Conservation (phyloP, 768 basidiomycete species). For the Punctularia strigosozonata region DNA sequence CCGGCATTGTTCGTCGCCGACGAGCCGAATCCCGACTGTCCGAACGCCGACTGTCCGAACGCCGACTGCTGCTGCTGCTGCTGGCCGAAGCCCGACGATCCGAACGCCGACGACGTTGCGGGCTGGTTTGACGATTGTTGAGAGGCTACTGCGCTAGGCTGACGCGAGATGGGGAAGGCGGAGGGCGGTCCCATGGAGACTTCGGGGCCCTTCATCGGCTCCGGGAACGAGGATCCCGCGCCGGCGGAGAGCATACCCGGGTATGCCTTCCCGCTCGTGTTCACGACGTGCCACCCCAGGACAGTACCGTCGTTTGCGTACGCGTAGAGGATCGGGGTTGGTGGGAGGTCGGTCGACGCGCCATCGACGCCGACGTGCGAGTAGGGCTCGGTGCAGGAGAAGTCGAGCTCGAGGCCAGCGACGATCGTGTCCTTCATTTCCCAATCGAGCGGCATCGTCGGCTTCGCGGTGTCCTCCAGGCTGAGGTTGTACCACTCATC, state of each 20-base stretch:
- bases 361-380: constrained; percentile 26
- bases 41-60: constrained; percentile 15
- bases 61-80: constrained; percentile 10
- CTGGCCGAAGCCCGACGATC: constrained; percentile 2
- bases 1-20: constrained; percentile 12
- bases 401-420: constrained; percentile 50
- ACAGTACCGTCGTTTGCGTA: constrained; percentile 74
- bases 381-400: constrained; percentile 38
- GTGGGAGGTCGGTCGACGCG: constrained; percentile 29
- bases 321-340: constrained; percentile 57
- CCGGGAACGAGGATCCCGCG: constrained; percentile 7
- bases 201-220: too few relatives aligned
- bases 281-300: constrained; percentile 60
- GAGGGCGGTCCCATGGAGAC: too few relatives aligned
- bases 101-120: too few relatives aligned
- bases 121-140: too few relatives aligned
- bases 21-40: constrained; percentile 13
- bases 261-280: constrained; percentile 41
- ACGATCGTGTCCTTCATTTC: constrained; percentile 62
- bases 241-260: constrained; percentile 34
- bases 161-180: too few relatives aligned
- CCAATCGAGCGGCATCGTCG: constrained; percentile 57
- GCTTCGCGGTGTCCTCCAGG: constrained; percentile 36
- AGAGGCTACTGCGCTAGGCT: too few relatives aligned
- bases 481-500: constrained; percentile 33